Percentiles rank a stretch among this genome's conserved stretches.
These are phyloP conservation scores for Mucor saturninus DNA, from an alignment of 371 early-diverging fungal species.

Conservation along the genomic window DNA sequence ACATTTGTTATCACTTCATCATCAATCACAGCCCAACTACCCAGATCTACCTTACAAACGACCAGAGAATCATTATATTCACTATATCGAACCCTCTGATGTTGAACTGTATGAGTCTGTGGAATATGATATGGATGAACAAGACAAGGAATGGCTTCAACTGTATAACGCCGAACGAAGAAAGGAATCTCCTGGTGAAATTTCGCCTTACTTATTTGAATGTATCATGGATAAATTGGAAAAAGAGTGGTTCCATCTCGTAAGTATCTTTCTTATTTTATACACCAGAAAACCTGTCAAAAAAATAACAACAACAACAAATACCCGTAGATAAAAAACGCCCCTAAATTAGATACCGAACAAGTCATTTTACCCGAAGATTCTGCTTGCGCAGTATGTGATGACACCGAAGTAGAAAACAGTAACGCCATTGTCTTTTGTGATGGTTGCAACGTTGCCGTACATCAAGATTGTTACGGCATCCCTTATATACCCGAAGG, in stretches of 20 bases:
- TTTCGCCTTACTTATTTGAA: conserved; percentile 78
- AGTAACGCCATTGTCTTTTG: conserved; percentile 98
- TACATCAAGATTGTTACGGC: conserved; percentile 99
- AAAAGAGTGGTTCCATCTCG: conserved; percentile 95
- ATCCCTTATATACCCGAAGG: conserved; percentile 99
- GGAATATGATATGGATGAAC: conserved; percentile 98
- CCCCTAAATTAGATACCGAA: conserved; percentile 37
- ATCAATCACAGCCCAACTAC: not conserved
- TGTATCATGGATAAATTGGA: conserved; percentile 91
- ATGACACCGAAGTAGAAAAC: conserved; percentile 95
- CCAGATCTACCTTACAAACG: conserved; percentile 12
- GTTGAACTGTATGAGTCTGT: conserved; percentile 75
- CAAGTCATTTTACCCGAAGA: conserved; percentile 72
- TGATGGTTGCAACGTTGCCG: conserved; percentile 98
- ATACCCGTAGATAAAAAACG: conserved; percentile 36
- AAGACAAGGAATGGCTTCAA: conserved; percentile 79
- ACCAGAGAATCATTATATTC: conserved; percentile 64
- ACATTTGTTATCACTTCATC: conserved; percentile 7
- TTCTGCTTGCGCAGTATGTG: conserved; percentile 91
- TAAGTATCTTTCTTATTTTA: conserved; percentile 26
- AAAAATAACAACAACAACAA: not conserved
- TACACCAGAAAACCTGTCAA: conserved; percentile 5
- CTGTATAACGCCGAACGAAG: conserved; percentile 68
- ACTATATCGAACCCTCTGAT: conserved; percentile 79
- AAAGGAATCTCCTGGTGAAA: conserved; percentile 53